Evolutionary conservation across 2,329 filamentous ascomycete species (phyloP).

Genomic region (Fusarium ramigenum): DNA sequence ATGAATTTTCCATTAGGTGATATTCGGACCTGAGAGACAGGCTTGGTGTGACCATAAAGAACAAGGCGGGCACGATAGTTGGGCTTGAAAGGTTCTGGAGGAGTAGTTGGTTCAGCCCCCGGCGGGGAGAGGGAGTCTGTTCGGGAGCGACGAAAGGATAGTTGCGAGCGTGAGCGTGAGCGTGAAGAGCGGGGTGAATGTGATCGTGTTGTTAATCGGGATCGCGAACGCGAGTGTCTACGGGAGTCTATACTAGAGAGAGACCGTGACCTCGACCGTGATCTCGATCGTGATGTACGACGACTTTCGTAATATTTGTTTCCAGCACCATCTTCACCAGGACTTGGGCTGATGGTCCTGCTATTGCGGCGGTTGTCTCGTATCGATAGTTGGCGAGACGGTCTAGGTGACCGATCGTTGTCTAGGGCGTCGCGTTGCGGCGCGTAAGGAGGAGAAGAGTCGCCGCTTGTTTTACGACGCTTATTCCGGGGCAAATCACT

Average conservation of each 20-base stretch:
- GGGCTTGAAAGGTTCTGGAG: constrained; percentile 64
- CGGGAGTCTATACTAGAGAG: constrained; percentile 51
- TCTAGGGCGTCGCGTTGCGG: constrained; percentile 34
- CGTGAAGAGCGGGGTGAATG: constrained; percentile 46
- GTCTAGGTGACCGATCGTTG: constrained; percentile 10
- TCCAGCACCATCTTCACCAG: constrained; percentile 32
- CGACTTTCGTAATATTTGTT: constrained; percentile 44
- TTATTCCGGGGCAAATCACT: constrained; percentile 44
- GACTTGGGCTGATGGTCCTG: constrained; percentile 40
- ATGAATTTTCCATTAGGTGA: constrained; percentile 92
- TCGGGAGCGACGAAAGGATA: constrained; percentile 46
- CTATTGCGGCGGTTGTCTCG: constrained; percentile 31
- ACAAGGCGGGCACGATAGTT: constrained; percentile 76
- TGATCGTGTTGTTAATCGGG: constrained; percentile 44
- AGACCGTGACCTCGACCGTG: constrained; percentile 48
- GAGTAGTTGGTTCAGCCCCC: constrained; percentile 48
- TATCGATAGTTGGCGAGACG: constrained; percentile 28
- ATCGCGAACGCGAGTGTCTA: constrained; percentile 46
- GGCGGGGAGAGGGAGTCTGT: constrained; percentile 43
- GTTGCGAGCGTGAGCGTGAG: constrained; percentile 43
- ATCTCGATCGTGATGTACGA: constrained; percentile 46
- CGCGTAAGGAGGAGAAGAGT: constrained; percentile 42
- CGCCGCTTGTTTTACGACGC: constrained; percentile 47
- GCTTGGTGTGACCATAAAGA: constrained; percentile 79
- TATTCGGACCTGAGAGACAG: constrained; percentile 87